Evolutionary conservation across 2,329 filamentous ascomycete species (phyloP).

Genomic region (Alternaria tenuissima): DNA sequence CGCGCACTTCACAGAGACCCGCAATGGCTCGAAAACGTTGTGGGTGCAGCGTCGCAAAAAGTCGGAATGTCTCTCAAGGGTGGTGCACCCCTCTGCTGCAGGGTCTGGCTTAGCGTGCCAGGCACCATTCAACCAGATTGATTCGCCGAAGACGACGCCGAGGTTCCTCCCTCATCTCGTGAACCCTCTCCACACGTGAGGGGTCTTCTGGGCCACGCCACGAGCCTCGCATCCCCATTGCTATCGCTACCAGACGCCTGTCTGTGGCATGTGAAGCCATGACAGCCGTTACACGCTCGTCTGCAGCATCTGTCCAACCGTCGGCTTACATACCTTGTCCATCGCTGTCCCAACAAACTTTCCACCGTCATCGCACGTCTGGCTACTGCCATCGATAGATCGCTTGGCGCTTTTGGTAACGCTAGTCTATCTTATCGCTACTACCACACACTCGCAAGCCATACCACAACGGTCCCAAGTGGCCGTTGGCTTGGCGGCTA

Average conservation of each 20-base stretch:
- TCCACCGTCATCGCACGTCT: conserved; percentile 3
- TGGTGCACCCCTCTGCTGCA: conserved; percentile 20
- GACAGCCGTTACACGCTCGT: not conserved
- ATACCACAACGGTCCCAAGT: not conserved
- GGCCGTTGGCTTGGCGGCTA: not conserved
- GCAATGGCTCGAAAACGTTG: conserved; percentile 20
- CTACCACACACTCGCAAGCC: conserved; percentile 4
- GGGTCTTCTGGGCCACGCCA: conserved; percentile 4
- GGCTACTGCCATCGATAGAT: not conserved
- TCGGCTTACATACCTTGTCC: not conserved
- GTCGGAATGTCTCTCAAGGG: conserved; percentile 12
- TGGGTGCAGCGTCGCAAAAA: conserved; percentile 17
- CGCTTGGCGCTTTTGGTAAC: conserved; percentile 1
- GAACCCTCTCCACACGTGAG: conserved; percentile 17
- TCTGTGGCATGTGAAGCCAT: not conserved
- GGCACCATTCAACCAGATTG: conserved; percentile 16
- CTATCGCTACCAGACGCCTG: not conserved
- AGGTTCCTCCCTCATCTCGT: conserved; percentile 7
- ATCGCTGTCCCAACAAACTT: conserved; percentile 1
- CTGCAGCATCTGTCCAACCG: not conserved
- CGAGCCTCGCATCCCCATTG: not conserved
- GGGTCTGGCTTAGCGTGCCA: conserved; percentile 21
- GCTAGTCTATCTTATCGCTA: not conserved
- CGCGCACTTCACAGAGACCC: not conserved
- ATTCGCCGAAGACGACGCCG: conserved; percentile 17